Evolutionary conservation across 2,329 filamentous ascomycete genomes (phyloP), one percentile per base, ranked within the genome.

Genomic region (Botrytis pseudocinerea): DNA sequence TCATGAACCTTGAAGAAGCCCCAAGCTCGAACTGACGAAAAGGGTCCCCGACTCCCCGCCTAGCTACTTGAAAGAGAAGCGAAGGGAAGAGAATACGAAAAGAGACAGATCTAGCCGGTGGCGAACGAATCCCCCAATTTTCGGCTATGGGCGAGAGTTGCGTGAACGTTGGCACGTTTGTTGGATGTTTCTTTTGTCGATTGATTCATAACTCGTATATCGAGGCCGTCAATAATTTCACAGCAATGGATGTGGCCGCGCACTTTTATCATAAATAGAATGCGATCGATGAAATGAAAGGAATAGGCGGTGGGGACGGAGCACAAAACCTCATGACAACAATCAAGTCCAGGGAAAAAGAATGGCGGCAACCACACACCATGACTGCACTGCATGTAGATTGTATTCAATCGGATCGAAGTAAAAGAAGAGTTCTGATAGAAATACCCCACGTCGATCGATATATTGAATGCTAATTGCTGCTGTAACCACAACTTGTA

Each of bases 401-500:
- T 65, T 65, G 28, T 25, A 65, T 44, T 38, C 65, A 69, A 69
- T 40, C 38, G 38, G 25, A 69, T 57, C 38, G 35, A 25, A n/a
- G 65, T 32, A 57, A 25, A 25, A 25, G 48, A 44, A 20, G 48
- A 59, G 38, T 57, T 57, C 35, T 32, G 65, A 57, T 68, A 16
- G 25, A 42, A 61, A 20, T 46, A 61, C 28, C 38, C 68, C 28
- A n/a, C n/a, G 57, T 61, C 57, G 68, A 62, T 46, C 38, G 68
- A 62, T 70, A 18, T 46, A 70, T 62, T 70, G 54, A 44, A 61
- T 48, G 38, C 38, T 20, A 16, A 32, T n/a, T 72, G 62, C 51
- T 72, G 62, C 70, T n/a, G 69, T 59, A 59, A 71, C 61, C 60
- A 46, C 46, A 35, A 35, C 35, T 35, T 66, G 40, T 35, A 40